A percentile compares a stretch with the other conserved stretches of the same genome.
Evolutionary conservation across 495 filamentous ascomycete species (phyloP).

Genomic region (Neurospora sp.): DNA sequence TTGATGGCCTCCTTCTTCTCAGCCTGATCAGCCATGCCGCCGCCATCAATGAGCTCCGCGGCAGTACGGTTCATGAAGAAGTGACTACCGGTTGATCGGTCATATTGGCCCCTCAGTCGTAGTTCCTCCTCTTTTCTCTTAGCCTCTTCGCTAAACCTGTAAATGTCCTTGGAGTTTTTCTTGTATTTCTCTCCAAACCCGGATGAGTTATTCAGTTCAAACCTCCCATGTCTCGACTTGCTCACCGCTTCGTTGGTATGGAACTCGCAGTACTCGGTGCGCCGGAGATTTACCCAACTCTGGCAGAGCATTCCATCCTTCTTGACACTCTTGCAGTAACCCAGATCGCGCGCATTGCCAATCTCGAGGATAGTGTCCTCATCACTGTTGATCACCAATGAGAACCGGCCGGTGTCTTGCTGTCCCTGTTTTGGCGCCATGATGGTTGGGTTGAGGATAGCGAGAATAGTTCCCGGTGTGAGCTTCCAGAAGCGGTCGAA

Average conservation of each 20-base stretch:
- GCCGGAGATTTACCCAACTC: constrained; percentile 75
- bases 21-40: constrained; percentile 41
- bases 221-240: constrained; percentile 56
- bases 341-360: constrained; percentile 74
- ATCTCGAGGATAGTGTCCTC: constrained; percentile 87
- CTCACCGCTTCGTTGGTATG: constrained; percentile 73
- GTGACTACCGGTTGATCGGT: constrained; percentile 45
- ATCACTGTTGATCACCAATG: constrained; percentile 68
- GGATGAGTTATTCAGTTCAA: constrained; percentile 67
- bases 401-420: constrained; percentile 71
- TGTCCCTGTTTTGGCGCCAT: constrained; percentile 71
- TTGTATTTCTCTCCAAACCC: constrained; percentile 26
- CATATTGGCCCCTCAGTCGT: constrained; percentile 35
- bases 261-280: constrained; percentile 88
- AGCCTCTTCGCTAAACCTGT: constrained; percentile 6
- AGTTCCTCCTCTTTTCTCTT: constrained; percentile 17
- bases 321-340: constrained; percentile 74
- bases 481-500: constrained; percentile 90
- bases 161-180: constrained; percentile 18
- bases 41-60: constrained; percentile 59
- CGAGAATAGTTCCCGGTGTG: constrained; percentile 73
- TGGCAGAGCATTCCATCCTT: constrained; percentile 76
- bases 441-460: constrained; percentile 86
- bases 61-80: constrained; percentile 48
- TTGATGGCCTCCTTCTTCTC: constrained; percentile 57